phyloP scores from a whole-genome alignment of 2,329 filamentous ascomycete species.

The Geosmithia putterillii region DNA sequence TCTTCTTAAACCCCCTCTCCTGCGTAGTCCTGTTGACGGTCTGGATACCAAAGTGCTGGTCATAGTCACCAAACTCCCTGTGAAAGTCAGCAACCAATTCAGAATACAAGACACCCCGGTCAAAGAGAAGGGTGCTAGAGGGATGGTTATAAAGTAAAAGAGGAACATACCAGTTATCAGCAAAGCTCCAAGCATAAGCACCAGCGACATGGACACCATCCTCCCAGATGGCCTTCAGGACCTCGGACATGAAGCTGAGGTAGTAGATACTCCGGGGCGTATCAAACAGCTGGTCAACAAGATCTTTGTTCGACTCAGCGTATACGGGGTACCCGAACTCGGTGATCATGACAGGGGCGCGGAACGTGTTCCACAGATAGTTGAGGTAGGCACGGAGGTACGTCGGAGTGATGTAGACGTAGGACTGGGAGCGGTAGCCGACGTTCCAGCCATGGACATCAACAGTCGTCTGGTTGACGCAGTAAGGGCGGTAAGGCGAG shows the following conservation, averaged over 20 bases:
- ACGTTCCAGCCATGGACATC: slow-evolving; percentile 44
- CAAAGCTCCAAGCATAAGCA: slow-evolving; percentile 38
- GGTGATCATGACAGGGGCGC: slow-evolving; percentile 30
- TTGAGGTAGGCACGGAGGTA: slow-evolving; percentile 43
- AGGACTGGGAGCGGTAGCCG: slow-evolving; percentile 40
- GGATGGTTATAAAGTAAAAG: background rate
- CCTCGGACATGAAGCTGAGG: slow-evolving; percentile 37
- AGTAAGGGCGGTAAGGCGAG: slow-evolving; percentile 35
- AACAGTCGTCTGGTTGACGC: slow-evolving; percentile 32
- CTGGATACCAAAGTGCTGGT: slow-evolving; percentile 41
- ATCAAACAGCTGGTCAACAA: slow-evolving; percentile 40
- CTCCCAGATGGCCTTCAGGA: slow-evolving; percentile 41
- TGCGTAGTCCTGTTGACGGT: slow-evolving; percentile 40
- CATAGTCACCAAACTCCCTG: slow-evolving; percentile 32
- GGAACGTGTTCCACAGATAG: slow-evolving; percentile 49
- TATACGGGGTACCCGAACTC: slow-evolving; percentile 48
- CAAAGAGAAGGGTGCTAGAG: background rate
- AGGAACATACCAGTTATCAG: slow-evolving; percentile 30
- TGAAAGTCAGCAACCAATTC: background rate
- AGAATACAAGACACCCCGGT: background rate
- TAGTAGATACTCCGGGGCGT: slow-evolving; percentile 41
- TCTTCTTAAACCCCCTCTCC: slow-evolving; percentile 40
- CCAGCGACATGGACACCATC: slow-evolving; percentile 43
- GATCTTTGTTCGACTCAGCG: slow-evolving; percentile 26
- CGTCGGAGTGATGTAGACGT: slow-evolving; percentile 45